Percentiles rank a stretch among this genome's conserved stretches.
These are phyloP conservation scores for Uronychia setigera DNA, from an alignment of 73 alveolate species.

Conservation along the genomic window DNA sequence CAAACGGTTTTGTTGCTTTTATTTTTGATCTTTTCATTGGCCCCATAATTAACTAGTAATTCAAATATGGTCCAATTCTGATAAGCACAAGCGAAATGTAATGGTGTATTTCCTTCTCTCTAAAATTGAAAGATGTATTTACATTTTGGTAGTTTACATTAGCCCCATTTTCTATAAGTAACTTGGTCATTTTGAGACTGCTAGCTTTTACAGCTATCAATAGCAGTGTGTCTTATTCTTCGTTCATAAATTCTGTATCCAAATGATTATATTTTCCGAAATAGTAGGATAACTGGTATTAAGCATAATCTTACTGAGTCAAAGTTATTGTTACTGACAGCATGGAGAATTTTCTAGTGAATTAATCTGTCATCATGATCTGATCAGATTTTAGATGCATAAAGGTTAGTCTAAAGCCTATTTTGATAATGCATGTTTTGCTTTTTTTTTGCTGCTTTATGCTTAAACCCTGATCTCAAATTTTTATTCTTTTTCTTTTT, in stretches of 20 bases:
- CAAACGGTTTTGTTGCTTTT: conserved; percentile 29
- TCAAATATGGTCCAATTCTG: conserved; percentile 1
- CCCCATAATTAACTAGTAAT: conserved; percentile 29
- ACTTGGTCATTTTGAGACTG: background rate
- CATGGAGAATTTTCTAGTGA: background rate
- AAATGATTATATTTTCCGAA: background rate
- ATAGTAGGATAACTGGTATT: background rate
- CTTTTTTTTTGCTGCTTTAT: background rate
- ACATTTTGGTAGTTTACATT: background rate
- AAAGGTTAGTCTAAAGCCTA: background rate
- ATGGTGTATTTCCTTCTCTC: conserved; percentile 16
- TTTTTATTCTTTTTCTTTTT: background rate
- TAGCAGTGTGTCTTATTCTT: background rate
- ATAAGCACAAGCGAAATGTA: conserved; percentile 42
- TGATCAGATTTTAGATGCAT: background rate
- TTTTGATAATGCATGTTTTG: background rate
- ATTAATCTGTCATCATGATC: background rate
- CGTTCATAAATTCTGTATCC: background rate
- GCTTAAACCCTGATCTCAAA: background rate
- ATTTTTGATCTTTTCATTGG: conserved; percentile 22
- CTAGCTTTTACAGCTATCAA: background rate
- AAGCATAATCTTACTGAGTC: background rate
- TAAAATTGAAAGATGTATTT: no score
- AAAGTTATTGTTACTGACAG: background rate
- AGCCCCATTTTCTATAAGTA: background rate